Evolutionary conservation across 2,329 filamentous ascomycete species (phyloP), one percentile per base, ranked within the genome.

Genomic region (Gnomoniopsis sp.): DNA sequence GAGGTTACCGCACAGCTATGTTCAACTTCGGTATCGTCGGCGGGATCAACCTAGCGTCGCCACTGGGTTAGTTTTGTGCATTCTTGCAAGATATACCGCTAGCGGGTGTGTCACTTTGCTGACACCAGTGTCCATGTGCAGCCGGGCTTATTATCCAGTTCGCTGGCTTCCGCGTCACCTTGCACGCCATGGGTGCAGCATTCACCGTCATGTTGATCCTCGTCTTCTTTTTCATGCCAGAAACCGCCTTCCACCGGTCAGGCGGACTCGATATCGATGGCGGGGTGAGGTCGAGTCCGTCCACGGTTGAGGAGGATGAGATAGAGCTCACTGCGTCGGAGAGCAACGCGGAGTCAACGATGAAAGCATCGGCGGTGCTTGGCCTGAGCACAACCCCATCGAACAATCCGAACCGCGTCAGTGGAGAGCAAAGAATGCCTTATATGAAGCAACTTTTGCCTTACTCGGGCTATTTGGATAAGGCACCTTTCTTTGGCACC

Each of bases 221-320:
- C 57, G 71, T 71, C 6, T 69, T 76, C 52, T 70, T 77, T 60
- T 76, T 72, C 66, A 76, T 76, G 74, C 74, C 74, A 6, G 74
- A 76, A 57, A 72, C 73, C 0, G 73, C 74, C 1, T 76, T 69
- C 60, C 62, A 65, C 34, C 64, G 72, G 19, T 57, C 46, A 17
- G 66, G 67, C n/a, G 65, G 68, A 6, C 59, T 74, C 10, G 52
- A 52, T n/a, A 71, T 75, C n/a, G 72, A 74, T 49, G 71, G 67
- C 68, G 4, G 64, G 67, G 10, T 53, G 60, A 26, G 41, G 36
- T 12, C 46, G 56, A 33, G 49, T 22, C 30, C 36, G 41, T 30
- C 3, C 44, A 7, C 41, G 1, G 62, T 64, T 17, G 63, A 56
- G 65, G 66, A 49, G 62, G 7, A 69, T 21, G 53, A 68, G 11